phyloP scores from a whole-genome alignment of 208 protist species.

The Crithidia acanthocephali region DNA sequence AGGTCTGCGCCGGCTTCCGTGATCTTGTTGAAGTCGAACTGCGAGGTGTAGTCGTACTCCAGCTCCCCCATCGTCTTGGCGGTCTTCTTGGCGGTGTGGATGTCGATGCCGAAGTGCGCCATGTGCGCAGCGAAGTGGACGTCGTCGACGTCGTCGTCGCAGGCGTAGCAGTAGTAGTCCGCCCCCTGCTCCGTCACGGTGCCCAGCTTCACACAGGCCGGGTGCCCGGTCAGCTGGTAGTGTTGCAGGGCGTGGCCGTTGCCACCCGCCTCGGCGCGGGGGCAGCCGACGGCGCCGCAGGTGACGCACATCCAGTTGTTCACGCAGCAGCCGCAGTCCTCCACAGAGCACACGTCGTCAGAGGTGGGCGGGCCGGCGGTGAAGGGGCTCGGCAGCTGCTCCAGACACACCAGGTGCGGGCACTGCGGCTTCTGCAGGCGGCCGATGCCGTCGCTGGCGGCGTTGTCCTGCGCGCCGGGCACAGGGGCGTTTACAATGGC shows the following conservation, averaged over 20 bases:
- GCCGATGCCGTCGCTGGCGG: slow-evolving; percentile 18
- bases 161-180: slow-evolving; percentile 96
- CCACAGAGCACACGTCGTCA: slow-evolving; percentile 53
- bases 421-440: slow-evolving; percentile 60
- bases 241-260: slow-evolving; percentile 96
- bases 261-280: slow-evolving; percentile 94
- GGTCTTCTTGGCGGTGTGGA: slow-evolving; percentile 90
- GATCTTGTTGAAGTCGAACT: slow-evolving; percentile 94
- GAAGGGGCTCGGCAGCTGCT: slow-evolving; percentile 76
- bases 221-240: slow-evolving; percentile 84
- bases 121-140: slow-evolving; percentile 94
- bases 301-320: slow-evolving; percentile 98
- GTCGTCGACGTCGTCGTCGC: slow-evolving; percentile 96
- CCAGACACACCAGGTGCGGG: slow-evolving; percentile 79
- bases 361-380: slow-evolving; percentile 40
- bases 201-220: slow-evolving; percentile 96
- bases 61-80: slow-evolving; percentile 97
- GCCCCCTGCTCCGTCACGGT: slow-evolving; percentile 91
- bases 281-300: slow-evolving; percentile 94
- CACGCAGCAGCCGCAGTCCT: slow-evolving; percentile 77
- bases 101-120: slow-evolving; percentile 96
- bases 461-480: slow-evolving; percentile 57
- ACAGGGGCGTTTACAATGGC: slow-evolving; percentile 62
- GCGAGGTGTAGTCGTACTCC: slow-evolving; percentile 96
- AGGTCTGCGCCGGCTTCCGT: slow-evolving; percentile 89